These are phyloP conservation scores for Colletotrichum theobromicola DNA, from an alignment of 2,329 filamentous ascomycete genomes.

Conservation along the genomic window DNA sequence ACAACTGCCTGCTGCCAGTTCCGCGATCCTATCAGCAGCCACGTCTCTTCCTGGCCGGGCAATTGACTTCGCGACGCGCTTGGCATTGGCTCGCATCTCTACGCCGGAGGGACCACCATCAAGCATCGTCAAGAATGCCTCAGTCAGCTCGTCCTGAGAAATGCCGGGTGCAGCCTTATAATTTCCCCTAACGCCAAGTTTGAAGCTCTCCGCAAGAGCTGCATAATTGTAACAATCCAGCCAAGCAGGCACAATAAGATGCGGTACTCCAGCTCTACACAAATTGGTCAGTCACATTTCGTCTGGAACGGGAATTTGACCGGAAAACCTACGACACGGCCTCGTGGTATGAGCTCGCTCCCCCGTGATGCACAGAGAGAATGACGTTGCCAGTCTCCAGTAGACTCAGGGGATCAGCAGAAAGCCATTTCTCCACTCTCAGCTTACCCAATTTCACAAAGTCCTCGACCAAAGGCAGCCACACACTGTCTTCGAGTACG, in stretches of 20 bases:
- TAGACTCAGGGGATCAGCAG: slow-evolving; percentile 35
- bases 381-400: slow-evolving; percentile 39
- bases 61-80: slow-evolving; percentile 18
- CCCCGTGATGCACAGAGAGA: slow-evolving; percentile 43
- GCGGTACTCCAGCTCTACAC: slow-evolving; percentile 45
- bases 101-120: slow-evolving; percentile 8
- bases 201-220: slow-evolving; percentile 43
- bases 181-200: slow-evolving; percentile 45
- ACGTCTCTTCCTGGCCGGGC: slow-evolving; percentile 4
- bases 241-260: slow-evolving; percentile 52
- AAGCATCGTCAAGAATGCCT: slow-evolving; percentile 28
- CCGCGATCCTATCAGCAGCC: slow-evolving; percentile 13
- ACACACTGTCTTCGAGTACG: slow-evolving; percentile 21
- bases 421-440: slow-evolving; percentile 32
- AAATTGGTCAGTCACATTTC: neutral
- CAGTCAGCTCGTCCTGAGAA: slow-evolving; percentile 28
- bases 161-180: slow-evolving; percentile 36
- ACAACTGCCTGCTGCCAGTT: neutral
- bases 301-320: neutral
- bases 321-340: slow-evolving; percentile 40
- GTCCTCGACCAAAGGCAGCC: slow-evolving; percentile 14
- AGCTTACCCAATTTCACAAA: slow-evolving; percentile 26
- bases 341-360: slow-evolving; percentile 48
- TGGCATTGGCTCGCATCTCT: slow-evolving; percentile 24
- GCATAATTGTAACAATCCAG: slow-evolving; percentile 51